Evolutionary conservation across 352 stramenopile genomes (phyloP), one percentile per base, ranked within the genome.

Genomic region (Phytophthora constricta): DNA sequence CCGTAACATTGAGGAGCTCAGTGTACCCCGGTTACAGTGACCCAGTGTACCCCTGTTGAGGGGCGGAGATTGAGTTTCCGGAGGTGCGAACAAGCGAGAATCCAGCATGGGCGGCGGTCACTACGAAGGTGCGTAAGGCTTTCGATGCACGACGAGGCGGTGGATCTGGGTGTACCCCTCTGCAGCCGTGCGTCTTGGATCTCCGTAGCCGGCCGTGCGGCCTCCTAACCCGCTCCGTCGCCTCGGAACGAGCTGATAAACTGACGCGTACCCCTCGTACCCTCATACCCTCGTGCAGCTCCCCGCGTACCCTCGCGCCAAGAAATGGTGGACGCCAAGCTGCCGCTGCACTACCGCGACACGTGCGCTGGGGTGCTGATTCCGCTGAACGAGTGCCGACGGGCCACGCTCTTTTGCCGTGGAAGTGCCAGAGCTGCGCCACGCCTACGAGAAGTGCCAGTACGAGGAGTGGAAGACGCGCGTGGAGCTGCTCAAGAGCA

Each of bases 361-460:
- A 96, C 84, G 42, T 99, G 97, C 75, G 95, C 93, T 33, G 95
- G 98, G 50, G 78, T 99, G 33, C 80, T 99, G 34, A 97, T 99
- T 58, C 86, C 89, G 59, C 77, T 99, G 46, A 99, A 99, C 78
- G 89, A 98, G 72, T 97, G 92, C 77, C 93, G 97, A 79, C 92
- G 92, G 57, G 82, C 97, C 59, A 99, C 93, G 42, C 89, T 92
- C 51, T 99, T 74, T 80, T 97, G 65, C 96, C 96, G 50, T 98
- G 94, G 81, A 93, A 98, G 76, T 99, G 97, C 80, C 86, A 93
- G 73, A 99, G 74, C 78, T 99, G 77, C 92, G 96, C 76, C 97
- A 99, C 82, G 97, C 93, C 27, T 99, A 99, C 79, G 97, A 99
- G 80, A 98, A 99, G 80, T 99, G 97, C 82, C 87, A 98, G 86